Percentiles rank a stretch among this genome's conserved stretches.
phyloP scores from a whole-genome alignment of 75 land plant genomes.

The Sequoia sempervirens region DNA sequence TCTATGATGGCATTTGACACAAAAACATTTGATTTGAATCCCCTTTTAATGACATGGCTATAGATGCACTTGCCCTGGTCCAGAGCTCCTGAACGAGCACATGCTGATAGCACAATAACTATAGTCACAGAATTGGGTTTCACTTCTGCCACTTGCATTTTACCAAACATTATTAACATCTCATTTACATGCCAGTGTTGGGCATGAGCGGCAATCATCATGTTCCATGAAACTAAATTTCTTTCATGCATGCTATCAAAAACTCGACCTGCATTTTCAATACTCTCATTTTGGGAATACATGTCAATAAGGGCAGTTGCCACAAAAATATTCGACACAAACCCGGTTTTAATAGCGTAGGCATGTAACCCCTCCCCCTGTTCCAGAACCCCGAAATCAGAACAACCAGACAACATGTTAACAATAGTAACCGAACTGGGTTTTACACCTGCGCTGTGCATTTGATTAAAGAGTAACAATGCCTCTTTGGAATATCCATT shows the following conservation, averaged over 20 bases:
- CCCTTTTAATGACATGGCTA: background rate
- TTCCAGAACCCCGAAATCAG: background rate
- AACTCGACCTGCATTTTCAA: slow-evolving; percentile 16
- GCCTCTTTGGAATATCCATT: background rate
- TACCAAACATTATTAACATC: background rate
- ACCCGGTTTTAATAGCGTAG: background rate
- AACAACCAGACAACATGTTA: slow-evolving; percentile 11
- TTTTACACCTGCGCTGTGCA: slow-evolving; percentile 3
- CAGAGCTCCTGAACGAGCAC: slow-evolving; percentile 1
- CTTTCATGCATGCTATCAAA: background rate
- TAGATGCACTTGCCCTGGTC: slow-evolving; percentile 24
- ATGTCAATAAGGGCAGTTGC: slow-evolving; percentile 18
- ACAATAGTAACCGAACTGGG: slow-evolving; percentile 38
- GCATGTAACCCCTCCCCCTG: background rate
- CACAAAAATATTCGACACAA: slow-evolving; percentile 18
- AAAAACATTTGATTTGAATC: slow-evolving; percentile 11
- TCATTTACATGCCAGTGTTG: background rate
- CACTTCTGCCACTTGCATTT: background rate
- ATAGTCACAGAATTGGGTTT: slow-evolving; percentile 11
- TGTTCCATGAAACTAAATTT: background rate
- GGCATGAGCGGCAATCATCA: background rate
- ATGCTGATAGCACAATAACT: slow-evolving; percentile 9
- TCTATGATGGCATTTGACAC: slow-evolving; percentile 12
- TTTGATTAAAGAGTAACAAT: background rate
- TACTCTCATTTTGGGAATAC: slow-evolving; percentile 16